Percentiles rank a stretch among this genome's conserved stretches.
Evolutionary conservation across 495 filamentous ascomycete species (phyloP).

Genomic region (Annulohypoxylon moriforme): DNA sequence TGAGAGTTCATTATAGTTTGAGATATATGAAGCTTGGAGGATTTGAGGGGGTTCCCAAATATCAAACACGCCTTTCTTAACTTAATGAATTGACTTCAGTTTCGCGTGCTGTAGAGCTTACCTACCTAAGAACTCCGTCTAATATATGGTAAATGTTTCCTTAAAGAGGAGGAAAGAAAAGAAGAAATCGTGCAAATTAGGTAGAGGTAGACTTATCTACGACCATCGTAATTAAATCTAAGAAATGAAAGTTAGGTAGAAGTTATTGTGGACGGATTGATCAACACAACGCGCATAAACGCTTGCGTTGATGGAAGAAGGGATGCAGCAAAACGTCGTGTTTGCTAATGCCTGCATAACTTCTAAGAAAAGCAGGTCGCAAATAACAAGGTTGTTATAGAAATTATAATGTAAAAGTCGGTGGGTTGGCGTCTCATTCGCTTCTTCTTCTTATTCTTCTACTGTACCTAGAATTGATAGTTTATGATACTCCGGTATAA

Average conservation of each 20-base stretch:
- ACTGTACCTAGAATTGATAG: neutral
- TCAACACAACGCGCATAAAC: neutral
- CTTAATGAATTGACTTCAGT: too few species aligned
- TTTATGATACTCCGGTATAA: neutral
- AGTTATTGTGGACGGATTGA: too few species aligned
- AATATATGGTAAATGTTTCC: too few species aligned
- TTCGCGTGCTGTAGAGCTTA: too few species aligned
- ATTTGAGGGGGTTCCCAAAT: neutral
- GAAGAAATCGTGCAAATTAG: too few species aligned
- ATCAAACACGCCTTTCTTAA: neutral
- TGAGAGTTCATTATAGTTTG: too few species aligned
- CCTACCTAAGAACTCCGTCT: too few species aligned
- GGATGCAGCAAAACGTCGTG: neutral
- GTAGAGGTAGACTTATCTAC: neutral
- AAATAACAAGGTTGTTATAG: neutral
- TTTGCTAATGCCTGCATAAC: conserved; percentile 16
- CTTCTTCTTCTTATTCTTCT: neutral
- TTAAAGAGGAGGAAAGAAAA: too few species aligned
- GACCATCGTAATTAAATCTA: conserved; percentile 2
- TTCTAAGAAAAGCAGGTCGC: conserved; percentile 11
- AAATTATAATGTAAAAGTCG: neutral
- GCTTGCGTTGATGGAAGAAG: neutral
- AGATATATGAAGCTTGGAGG: neutral
- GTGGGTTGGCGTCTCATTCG: neutral
- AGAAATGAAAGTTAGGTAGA: too few species aligned